phyloP scores from a whole-genome alignment of 2,329 filamentous ascomycete species.

The Fusarium cyanostomum region DNA sequence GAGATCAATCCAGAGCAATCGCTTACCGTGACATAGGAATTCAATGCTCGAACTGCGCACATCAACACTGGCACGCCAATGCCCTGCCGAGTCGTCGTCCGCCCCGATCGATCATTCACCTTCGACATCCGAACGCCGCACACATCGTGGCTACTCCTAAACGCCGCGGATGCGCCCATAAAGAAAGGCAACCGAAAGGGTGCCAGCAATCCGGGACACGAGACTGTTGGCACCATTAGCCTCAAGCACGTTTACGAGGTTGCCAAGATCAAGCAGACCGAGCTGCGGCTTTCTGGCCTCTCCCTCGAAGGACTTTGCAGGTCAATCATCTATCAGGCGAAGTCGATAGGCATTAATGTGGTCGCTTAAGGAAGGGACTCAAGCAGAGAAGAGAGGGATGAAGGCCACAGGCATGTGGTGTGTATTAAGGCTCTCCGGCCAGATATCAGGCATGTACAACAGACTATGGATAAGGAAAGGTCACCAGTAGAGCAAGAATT shows the following conservation, averaged over 20 bases:
- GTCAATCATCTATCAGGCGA: slow-evolving; percentile 78
- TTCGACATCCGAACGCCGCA: slow-evolving; percentile 95
- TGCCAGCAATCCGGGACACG: slow-evolving; percentile 76
- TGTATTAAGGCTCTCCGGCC: slow-evolving; percentile 23
- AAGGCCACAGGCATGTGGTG: slow-evolving; percentile 20
- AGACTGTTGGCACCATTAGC: slow-evolving; percentile 84
- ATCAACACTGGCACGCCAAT: slow-evolving; percentile 85
- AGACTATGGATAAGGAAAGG: slow-evolving; percentile 30
- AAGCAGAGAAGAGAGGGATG: slow-evolving; percentile 3
- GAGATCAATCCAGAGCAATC: neutral
- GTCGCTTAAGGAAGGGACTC: slow-evolving; percentile 60
- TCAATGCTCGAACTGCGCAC: slow-evolving; percentile 92
- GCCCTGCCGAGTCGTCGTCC: slow-evolving; percentile 89
- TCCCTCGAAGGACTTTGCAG: slow-evolving; percentile 76
- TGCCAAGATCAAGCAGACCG: slow-evolving; percentile 91
- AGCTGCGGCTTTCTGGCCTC: slow-evolving; percentile 77
- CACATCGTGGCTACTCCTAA: slow-evolving; percentile 89
- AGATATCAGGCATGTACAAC: slow-evolving; percentile 39
- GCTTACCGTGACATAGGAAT: slow-evolving; percentile 71
- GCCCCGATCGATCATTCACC: slow-evolving; percentile 89
- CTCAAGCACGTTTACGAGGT: slow-evolving; percentile 98
- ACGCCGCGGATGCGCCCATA: slow-evolving; percentile 78
- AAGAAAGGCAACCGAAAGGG: slow-evolving; percentile 84
- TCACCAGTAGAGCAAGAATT: slow-evolving; percentile 17
- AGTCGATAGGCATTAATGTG: slow-evolving; percentile 78